Evolutionary conservation across 1,284 basidiomycete species (phyloP).

Genomic region (Cutaneotrichosporon sp.): DNA sequence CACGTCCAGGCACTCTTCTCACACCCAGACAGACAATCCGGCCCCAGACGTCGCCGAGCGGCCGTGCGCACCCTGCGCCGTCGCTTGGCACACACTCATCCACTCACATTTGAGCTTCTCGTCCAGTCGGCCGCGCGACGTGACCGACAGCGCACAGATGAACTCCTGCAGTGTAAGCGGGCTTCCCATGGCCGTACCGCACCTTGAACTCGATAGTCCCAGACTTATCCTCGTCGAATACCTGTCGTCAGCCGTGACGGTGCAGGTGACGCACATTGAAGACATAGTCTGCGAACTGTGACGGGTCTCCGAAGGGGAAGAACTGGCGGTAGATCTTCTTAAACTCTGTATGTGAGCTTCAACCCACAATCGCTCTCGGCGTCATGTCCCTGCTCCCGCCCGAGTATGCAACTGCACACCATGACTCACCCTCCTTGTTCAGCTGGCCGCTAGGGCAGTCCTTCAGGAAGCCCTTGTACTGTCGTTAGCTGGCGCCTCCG

Average conservation of each 20-base stretch:
- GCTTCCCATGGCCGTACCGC: neutral
- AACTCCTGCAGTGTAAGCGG: conserved; percentile 65
- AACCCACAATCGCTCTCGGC: neutral
- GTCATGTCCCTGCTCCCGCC: neutral
- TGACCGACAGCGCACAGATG: conserved; percentile 94
- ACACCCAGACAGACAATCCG: neutral
- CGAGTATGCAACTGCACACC: neutral
- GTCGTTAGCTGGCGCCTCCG: neutral
- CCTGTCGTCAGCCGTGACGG: conserved; percentile 44
- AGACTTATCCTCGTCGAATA: conserved; percentile 93
- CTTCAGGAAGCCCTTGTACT: conserved; percentile 98
- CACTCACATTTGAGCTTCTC: conserved; percentile 96
- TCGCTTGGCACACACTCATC: neutral
- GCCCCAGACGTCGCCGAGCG: neutral
- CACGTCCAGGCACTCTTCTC: neutral
- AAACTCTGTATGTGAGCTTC: conserved; percentile 63
- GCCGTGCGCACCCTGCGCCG: conserved; percentile 3
- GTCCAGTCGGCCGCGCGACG: conserved; percentile 87
- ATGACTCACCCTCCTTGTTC: conserved; percentile 66
- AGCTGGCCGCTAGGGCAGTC: conserved; percentile 97
- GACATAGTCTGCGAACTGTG: conserved; percentile 96
- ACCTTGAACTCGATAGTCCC: conserved; percentile 90
- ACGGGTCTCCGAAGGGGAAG: conserved; percentile 98
- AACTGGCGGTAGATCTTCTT: conserved; percentile 99
- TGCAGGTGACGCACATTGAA: conserved; percentile 64